phyloP scores from a whole-genome alignment of 1,284 basidiomycete species.

The Malassezia restricta region DNA sequence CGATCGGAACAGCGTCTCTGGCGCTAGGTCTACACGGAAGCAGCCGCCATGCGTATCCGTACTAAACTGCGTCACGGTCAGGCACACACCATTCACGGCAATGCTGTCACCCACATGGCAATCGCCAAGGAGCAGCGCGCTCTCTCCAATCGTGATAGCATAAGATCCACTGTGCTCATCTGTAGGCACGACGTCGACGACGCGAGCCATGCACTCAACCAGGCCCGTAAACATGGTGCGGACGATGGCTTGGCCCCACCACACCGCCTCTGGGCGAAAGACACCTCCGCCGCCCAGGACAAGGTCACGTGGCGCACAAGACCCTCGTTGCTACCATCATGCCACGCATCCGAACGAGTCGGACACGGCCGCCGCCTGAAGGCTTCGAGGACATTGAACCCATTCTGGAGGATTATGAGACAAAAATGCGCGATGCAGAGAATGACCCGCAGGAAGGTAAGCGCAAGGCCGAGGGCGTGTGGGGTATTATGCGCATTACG shows the following conservation, averaged over 20 bases:
- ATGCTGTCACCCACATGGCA: conserved; percentile 91
- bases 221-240: conserved; percentile 34
- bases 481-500: conserved; percentile 97
- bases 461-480: conserved; percentile 87
- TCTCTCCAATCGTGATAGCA: conserved; percentile 66
- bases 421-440: conserved; percentile 52
- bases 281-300: too few species aligned
- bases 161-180: conserved; percentile 58
- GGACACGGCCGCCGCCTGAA: conserved; percentile 90
- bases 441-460: conserved; percentile 96
- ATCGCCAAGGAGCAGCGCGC: conserved; percentile 68
- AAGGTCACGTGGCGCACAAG: too few species aligned
- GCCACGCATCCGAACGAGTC: conserved; percentile 87
- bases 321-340: conserved; percentile 49
- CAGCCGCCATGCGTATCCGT: conserved; percentile 45
- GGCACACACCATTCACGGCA: conserved; percentile 57
- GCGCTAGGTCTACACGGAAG: conserved; percentile 89
- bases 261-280: neutral
- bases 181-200: conserved; percentile 52
- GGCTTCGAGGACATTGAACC: conserved; percentile 88
- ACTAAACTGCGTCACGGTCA: conserved; percentile 75
- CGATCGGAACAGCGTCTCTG: conserved; percentile 80
- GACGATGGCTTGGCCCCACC: neutral
- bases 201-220: conserved; percentile 62
- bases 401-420: conserved; percentile 43